Evolutionary conservation across 768 basidiomycete genomes (phyloP).

Genomic region (Rhodotorula toruloides): DNA sequence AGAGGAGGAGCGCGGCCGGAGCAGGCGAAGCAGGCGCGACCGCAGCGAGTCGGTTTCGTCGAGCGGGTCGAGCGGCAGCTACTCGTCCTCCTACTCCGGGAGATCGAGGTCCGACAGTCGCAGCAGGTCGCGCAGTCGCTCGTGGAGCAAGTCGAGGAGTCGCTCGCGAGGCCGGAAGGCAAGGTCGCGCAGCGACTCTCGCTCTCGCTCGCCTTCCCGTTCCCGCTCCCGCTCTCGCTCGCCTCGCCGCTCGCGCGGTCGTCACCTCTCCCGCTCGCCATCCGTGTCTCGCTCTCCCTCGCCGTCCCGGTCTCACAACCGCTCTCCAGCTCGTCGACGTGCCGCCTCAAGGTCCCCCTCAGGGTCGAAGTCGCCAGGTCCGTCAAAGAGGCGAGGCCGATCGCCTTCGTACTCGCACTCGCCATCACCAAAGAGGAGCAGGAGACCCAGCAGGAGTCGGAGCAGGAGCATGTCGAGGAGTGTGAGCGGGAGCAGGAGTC

Average conservation of each 20-base stretch:
- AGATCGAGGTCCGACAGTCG: conserved; percentile 1
- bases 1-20: background rate
- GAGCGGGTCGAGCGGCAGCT: background rate
- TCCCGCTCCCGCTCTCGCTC: background rate
- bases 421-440: too few relatives aligned
- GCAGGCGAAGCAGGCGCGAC: background rate
- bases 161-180: background rate
- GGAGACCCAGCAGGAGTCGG: too few relatives aligned
- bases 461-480: too few relatives aligned
- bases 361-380: too few relatives aligned
- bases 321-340: too few relatives aligned
- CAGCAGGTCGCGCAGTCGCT: conserved; percentile 5
- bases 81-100: background rate
- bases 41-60: conserved; percentile 3
- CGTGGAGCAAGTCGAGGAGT: conserved; percentile 8
- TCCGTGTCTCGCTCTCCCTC: background rate
- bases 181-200: background rate
- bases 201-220: background rate
- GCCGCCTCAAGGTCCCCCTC: too few relatives aligned
- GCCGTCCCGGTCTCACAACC: background rate
- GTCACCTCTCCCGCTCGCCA: background rate
- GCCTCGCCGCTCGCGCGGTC: background rate
- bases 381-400: too few relatives aligned
- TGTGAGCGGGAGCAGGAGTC: too few relatives aligned
- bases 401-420: too few relatives aligned